phyloP scores from a whole-genome alignment of 1,284 basidiomycete species.

The Microbotryum silenes-acaulis region DNA sequence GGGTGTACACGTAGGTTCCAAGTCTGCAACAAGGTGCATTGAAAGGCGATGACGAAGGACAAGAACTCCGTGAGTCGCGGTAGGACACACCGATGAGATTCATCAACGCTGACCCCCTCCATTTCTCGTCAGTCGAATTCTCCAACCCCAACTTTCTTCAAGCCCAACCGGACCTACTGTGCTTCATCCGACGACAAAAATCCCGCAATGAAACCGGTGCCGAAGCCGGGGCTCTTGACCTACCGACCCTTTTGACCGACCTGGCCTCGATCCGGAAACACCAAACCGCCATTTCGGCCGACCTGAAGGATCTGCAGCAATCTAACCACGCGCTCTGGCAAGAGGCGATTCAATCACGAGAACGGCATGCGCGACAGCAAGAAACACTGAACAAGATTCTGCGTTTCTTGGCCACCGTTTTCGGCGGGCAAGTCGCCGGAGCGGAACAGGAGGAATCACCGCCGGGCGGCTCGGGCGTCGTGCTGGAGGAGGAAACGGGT shows the following conservation, averaged over 20 bases:
- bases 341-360: conserved; percentile 70
- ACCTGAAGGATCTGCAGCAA: conserved; percentile 77
- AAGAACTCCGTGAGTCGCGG: conserved; percentile 64
- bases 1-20: conserved; percentile 54
- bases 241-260: conserved; percentile 68
- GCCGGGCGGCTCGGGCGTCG: not conserved
- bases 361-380: conserved; percentile 80
- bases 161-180: conserved; percentile 82
- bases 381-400: conserved; percentile 96
- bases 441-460: conserved; percentile 1
- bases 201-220: conserved; percentile 24
- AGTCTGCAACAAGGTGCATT: conserved; percentile 93
- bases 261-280: conserved; percentile 84
- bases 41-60: conserved; percentile 57
- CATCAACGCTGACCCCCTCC: not conserved
- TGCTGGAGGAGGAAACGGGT: conserved; percentile 40
- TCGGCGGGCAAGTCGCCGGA: conserved; percentile 51
- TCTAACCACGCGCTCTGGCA: conserved; percentile 89
- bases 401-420: conserved; percentile 86
- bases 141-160: conserved; percentile 81
- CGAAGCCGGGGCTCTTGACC: conserved; percentile 48
- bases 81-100: not conserved
- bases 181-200: conserved; percentile 75
- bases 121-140: conserved; percentile 50
- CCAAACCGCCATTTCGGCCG: conserved; percentile 78